Evolutionary conservation across 1,139 yeast genomes (phyloP), one percentile per base, ranked within the genome.

Genomic region (Meyerozyma elateridarum): DNA sequence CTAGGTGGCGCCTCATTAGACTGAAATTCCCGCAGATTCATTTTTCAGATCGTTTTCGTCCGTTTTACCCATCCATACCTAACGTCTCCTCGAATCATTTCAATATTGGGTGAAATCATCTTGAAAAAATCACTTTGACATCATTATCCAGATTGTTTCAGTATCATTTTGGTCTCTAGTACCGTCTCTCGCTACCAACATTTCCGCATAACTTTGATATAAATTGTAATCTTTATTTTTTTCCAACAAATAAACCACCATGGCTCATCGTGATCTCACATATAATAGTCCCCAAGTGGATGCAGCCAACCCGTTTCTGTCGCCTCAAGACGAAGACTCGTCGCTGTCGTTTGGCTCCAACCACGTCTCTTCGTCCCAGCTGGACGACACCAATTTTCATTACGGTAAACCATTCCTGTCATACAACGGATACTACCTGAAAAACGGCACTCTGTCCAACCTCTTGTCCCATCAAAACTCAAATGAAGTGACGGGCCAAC

Each of bases 351-450:
- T 33, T 15, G 36, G 41, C 12, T 36, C 41, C 20, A 36, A 38
- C 16, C 51, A 46, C 31, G 56, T 24, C 8, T 24, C 27, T n/a
- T 24, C 27, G 6, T 24, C 27, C 3, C 27, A 48, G 24, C 56
- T 52, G n/a, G 48, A 44, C 24, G 45, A 38, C 22, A 30, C 33
- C 30, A 46, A 50, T 21, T 39, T 51, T 26, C 59, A 53, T 32
- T 52, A 56, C 39, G 68, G 63, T 17, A 62, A 64, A 37, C 69
- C 69, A 1, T 68, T 63, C 45, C 52, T 62, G 28, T 62, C 68
- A 13, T 70, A 69, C 41, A 59, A 60, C 33, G 74, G 71, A 5
- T 69, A 67, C 46, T 67, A 69, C 45, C 54, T 61, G 9, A 59
- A 61, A 24, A 61, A 59, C 35, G 72, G 68, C 20, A 67, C 73